Base-by-base conservation (phyloP, 805 yeast genomes). In the Ogataea ramenticola region DNA sequence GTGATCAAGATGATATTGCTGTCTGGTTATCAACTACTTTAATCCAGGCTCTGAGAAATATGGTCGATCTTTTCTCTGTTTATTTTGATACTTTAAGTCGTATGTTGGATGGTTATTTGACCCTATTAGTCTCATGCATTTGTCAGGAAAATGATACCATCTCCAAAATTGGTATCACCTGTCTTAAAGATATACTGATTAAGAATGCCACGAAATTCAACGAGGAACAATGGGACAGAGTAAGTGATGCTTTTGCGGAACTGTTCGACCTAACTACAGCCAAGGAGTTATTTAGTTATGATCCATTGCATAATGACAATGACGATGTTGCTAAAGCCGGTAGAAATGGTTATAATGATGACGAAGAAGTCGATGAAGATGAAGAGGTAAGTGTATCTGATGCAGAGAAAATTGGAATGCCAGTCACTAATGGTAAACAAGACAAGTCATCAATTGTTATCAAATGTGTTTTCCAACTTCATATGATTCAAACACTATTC, bases 91-190 rank as follows among this genome's bases (percentile, higher is more conserved):
- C 82, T 2, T 75, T 93, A 56, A 81, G 81, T 52, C 71, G 77
- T 36, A 78, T 86, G 75, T 69, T 91, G 42, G 86, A 80, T 47
- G 93, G 87, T 1, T 88, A 85, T 60, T 70, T 95, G 62, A 79
- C 79, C 17, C 70, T 95, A 42, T 65, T 93, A 45, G 80, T 81
- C 2, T 82, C 91, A 6, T 93, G 99, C 64, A 87, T 93, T 41
- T 88, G 96, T 54, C 99, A 93, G 62, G 96, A 90, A 54, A 91
- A 93, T 60, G 99, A 93, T 56, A 90, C 98, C 0, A 89, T 95
- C 54, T 95, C 97, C 0, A 75, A 96, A 54, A 91, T 91, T 51
- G 99, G 99, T 30, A 77, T 95, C 56, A 79, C 91, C 9, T 90
- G 99, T 60, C 71, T 93, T 46, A 83, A 85, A 52, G 85, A 82